Evolutionary conservation across 148 eudicot species (phyloP), one percentile per base, ranked within the genome.

Genomic region (Limonium bicolor): DNA sequence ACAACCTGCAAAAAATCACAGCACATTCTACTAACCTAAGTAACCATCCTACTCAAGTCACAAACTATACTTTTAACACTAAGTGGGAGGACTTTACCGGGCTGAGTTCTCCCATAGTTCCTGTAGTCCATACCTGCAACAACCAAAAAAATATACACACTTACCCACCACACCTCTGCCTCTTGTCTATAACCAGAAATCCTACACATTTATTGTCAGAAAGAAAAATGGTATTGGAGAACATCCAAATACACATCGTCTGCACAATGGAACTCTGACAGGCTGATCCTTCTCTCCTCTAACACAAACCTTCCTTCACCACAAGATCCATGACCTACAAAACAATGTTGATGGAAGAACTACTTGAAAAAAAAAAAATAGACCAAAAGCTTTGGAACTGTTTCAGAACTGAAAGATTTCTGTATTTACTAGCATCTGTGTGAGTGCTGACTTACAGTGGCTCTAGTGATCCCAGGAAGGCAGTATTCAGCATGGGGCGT

Each of bases 101-200:
- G 61, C 77, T 84, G 41, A 90, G 84, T 63, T 90, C 95, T 65
- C 97, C 97, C 93, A 90, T 84, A 29, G 97, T 90, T 62, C 97
- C 97, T 1, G 95, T 80, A 42, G 97, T 90, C 95, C 94, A 90
- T 5, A 80, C 93, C 97, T 84, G 77, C 67, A 70, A 9, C 33
- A 34, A 32, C 6, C 6, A 15, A 5, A 12, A 32, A 32, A 32
- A 32, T 10, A 32, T 15, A 32, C 36, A 32, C 6, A 6, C 11
- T 6, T 32, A 32, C 36, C 13, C n/a, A n/a, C n/a, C n/a, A n/a
- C n/a, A n/a, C n/a, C n/a, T n/a, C n/a, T n/a, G n/a, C n/a, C n/a
- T n/a, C n/a, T n/a, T n/a, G n/a, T n/a, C n/a, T 23, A 23, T 7
- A 43, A 23, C 18, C 15, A 43, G 13, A 9, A 17, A 22, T 7